Conservation (phyloP, 345 rosid species). For the Chamaenerion angustifolium region DNA sequence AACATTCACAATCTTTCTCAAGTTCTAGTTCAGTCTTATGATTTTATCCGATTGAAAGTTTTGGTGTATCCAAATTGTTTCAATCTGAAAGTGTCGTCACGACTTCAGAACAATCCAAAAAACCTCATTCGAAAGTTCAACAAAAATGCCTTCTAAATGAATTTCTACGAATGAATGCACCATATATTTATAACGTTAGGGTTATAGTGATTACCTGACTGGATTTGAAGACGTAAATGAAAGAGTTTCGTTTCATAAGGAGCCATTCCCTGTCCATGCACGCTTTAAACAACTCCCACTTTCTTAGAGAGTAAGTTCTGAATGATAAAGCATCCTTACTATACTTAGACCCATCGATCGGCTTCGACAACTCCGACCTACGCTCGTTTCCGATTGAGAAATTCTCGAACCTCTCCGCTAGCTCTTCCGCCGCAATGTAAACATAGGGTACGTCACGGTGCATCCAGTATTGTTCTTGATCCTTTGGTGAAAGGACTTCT, state of each 20-base stretch:
- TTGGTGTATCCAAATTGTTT: too few species aligned
- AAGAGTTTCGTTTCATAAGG: conserved; percentile 40
- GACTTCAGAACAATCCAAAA: too few species aligned
- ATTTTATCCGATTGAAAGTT: too few species aligned
- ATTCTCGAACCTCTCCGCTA: conserved; percentile 22
- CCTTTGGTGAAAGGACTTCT: conserved; percentile 53
- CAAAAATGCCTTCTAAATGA: too few species aligned
- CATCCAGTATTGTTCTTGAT: conserved; percentile 57
- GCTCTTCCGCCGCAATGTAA: conserved; percentile 32
- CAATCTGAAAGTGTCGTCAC: too few species aligned
- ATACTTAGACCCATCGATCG: conserved; percentile 20
- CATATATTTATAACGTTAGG: too few species aligned
- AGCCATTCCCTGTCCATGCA: conserved; percentile 54
- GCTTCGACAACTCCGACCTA: conserved; percentile 24
- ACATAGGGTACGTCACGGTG: conserved; percentile 17
- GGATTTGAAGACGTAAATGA: conserved; percentile 25
- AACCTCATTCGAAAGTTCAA: too few species aligned
- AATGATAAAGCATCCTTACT: conserved; percentile 32
- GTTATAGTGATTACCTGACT: conserved; percentile 18
- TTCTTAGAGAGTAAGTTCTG: conserved; percentile 24
- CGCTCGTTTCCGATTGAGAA: conserved; percentile 25
- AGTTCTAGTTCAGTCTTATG: too few species aligned
- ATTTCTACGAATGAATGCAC: too few species aligned
- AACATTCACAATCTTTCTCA: too few species aligned
- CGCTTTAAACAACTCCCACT: conserved; percentile 47